Evolutionary conservation across 2,329 filamentous ascomycete species (phyloP).

Genomic region (Cordyceps fumosorosea): DNA sequence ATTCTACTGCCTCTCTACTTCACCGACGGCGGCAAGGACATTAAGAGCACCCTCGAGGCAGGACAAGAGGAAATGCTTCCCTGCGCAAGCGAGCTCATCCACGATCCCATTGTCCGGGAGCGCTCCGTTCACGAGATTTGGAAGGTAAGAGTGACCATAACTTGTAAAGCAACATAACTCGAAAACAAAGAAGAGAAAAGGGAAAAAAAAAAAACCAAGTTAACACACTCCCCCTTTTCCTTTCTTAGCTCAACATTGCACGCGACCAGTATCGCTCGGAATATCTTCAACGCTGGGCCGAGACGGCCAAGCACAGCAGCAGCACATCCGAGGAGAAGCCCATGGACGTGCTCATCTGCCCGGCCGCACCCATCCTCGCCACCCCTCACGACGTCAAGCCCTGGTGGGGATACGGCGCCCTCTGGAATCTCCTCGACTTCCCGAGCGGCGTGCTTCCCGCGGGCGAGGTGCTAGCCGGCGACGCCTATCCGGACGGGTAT

Average conservation of each 20-base stretch:
- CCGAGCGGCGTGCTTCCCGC: not conserved
- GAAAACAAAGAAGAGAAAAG: not conserved
- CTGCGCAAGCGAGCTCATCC: conserved; percentile 47
- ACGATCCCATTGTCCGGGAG: conserved; percentile 36
- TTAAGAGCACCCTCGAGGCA: conserved; percentile 37
- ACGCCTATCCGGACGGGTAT: conserved; percentile 15
- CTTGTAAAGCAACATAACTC: not conserved
- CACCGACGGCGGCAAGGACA: conserved; percentile 46
- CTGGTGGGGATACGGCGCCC: not conserved
- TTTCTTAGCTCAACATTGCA: not conserved
- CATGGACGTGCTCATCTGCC: not conserved
- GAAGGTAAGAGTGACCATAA: conserved; percentile 14
- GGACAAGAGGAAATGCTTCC: conserved; percentile 49
- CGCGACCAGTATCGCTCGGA: not conserved
- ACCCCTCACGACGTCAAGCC: not conserved
- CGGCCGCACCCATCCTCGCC: conserved; percentile 37
- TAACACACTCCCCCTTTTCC: not conserved
- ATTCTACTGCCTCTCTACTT: conserved; percentile 41
- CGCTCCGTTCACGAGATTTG: conserved; percentile 29
- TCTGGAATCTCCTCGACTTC: not conserved
- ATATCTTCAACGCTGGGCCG: not conserved
- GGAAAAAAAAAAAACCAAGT: not conserved
- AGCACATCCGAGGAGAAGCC: not conserved
- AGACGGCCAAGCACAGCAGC: not conserved
- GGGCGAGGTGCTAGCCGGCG: conserved; percentile 13